phyloP scores from a whole-genome alignment of 805 yeast genomes.

The Pichia exigua region DNA sequence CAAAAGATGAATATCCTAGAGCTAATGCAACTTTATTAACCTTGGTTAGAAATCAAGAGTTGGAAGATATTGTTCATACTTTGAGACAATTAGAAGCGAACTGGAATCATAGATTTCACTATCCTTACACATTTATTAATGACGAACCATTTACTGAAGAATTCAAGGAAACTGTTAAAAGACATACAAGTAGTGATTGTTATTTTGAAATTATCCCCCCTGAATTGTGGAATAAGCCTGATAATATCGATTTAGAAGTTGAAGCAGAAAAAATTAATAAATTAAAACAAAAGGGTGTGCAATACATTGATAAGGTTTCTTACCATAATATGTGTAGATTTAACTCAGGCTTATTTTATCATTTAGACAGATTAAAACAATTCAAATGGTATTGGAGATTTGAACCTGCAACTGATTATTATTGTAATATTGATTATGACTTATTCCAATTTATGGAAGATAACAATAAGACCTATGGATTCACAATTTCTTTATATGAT shows the following conservation, averaged over 20 bases:
- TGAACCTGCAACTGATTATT: slow-evolving; percentile 68
- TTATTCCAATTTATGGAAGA: slow-evolving; percentile 67
- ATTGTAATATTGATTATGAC: slow-evolving; percentile 65
- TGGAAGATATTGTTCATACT: slow-evolving; percentile 42
- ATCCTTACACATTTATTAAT: slow-evolving; percentile 91
- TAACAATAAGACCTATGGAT: slow-evolving; percentile 67
- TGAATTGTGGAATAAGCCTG: slow-evolving; percentile 44
- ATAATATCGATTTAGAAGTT: slow-evolving; percentile 31
- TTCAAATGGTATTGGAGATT: slow-evolving; percentile 74
- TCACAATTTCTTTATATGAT: slow-evolving; percentile 63
- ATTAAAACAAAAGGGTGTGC: slow-evolving; percentile 37
- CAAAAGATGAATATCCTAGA: slow-evolving; percentile 27
- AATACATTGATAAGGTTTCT: slow-evolving; percentile 53
- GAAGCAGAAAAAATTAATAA: slow-evolving; percentile 33
- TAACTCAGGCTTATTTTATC: slow-evolving; percentile 60
- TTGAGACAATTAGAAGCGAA: slow-evolving; percentile 55
- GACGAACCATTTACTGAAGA: slow-evolving; percentile 76
- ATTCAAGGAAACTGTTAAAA: slow-evolving; percentile 46
- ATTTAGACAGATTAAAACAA: slow-evolving; percentile 51
- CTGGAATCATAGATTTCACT: slow-evolving; percentile 71
- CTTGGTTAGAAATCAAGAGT: slow-evolving; percentile 69
- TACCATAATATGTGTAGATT: slow-evolving; percentile 85
- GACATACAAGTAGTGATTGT: slow-evolving; percentile 39
- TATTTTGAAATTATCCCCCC: slow-evolving; percentile 47
- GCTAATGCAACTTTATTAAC: slow-evolving; percentile 75